phyloP scores from a whole-genome alignment of 1,284 basidiomycete species.

The Termitomyces sp. region DNA sequence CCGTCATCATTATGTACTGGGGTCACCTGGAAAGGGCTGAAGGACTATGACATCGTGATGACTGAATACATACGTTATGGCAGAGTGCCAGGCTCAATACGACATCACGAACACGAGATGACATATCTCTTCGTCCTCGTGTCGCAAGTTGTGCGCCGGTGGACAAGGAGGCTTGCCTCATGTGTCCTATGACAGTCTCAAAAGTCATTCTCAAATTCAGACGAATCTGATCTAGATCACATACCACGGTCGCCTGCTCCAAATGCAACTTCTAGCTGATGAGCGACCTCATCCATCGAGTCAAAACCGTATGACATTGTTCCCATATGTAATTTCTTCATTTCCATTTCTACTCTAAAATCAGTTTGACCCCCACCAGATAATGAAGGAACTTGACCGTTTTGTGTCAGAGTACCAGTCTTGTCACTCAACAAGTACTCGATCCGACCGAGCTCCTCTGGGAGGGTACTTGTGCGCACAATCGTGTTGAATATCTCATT shows the following conservation, averaged over 20 bases:
- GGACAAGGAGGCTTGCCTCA: constrained; percentile 42
- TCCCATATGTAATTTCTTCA: constrained; percentile 98
- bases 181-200: constrained; percentile 29
- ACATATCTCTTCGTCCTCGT: constrained; percentile 91
- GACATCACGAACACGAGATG: constrained; percentile 89
- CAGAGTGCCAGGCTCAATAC: constrained; percentile 92
- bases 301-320: constrained; percentile 97
- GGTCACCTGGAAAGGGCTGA: constrained; percentile 63
- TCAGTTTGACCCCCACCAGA: background rate
- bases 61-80: constrained; percentile 78
- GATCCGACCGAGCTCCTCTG: constrained; percentile 94
- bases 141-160: constrained; percentile 79
- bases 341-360: constrained; percentile 60
- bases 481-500: constrained; percentile 91
- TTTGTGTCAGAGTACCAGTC: constrained; percentile 96
- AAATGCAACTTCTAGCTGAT: constrained; percentile 81
- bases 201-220: background rate
- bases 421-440: constrained; percentile 97
- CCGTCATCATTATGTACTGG: constrained; percentile 94
- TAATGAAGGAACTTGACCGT: constrained; percentile 54
- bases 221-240: constrained; percentile 7
- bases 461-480: constrained; percentile 93
- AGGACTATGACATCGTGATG: background rate
- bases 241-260: constrained; percentile 52
- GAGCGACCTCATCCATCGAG: constrained; percentile 96